Percentiles rank a stretch among this genome's conserved stretches.
Conservation (phyloP, 805 yeast genomes). For the Metschnikowia gelsemii region DNA sequence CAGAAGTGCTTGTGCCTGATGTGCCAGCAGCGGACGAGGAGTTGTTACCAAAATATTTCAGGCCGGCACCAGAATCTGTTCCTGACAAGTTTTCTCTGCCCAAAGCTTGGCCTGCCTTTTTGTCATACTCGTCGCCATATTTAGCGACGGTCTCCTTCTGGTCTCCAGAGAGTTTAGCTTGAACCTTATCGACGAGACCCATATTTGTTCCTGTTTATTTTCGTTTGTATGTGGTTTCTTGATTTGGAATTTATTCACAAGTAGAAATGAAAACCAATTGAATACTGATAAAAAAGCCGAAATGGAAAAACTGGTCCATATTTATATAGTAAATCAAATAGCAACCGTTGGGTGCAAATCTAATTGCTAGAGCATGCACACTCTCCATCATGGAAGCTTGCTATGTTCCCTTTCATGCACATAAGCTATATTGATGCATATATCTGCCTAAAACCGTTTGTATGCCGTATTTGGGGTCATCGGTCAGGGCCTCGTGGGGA, state of each 20-base stretch:
- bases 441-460: background rate
- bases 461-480: background rate
- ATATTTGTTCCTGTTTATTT: slow-evolving; percentile 21
- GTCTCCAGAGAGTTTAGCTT: slow-evolving; percentile 28
- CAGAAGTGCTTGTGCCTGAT: slow-evolving; percentile 15
- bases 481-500: too few relatives aligned
- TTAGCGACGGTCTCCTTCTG: slow-evolving; percentile 31
- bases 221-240: background rate
- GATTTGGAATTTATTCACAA: background rate
- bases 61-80: slow-evolving; percentile 29
- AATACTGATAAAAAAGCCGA: too few relatives aligned
- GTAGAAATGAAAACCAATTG: background rate
- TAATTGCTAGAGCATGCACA: background rate
- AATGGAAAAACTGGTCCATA: background rate
- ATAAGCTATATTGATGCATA: slow-evolving; percentile 1
- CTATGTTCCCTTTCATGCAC: slow-evolving; percentile 6
- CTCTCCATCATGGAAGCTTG: too few relatives aligned
- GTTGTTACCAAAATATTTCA: slow-evolving; percentile 23
- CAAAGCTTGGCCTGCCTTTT: slow-evolving; percentile 21
- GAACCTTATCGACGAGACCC: slow-evolving; percentile 41
- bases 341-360: slow-evolving; percentile 15
- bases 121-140: slow-evolving; percentile 30
- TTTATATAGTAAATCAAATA: slow-evolving; percentile 1
- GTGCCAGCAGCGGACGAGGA: slow-evolving; percentile 15
- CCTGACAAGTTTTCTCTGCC: slow-evolving; percentile 23